phyloP scores from a whole-genome alignment of 108 stramenopile genomes.

The Cyclostephanos invisitatus region DNA sequence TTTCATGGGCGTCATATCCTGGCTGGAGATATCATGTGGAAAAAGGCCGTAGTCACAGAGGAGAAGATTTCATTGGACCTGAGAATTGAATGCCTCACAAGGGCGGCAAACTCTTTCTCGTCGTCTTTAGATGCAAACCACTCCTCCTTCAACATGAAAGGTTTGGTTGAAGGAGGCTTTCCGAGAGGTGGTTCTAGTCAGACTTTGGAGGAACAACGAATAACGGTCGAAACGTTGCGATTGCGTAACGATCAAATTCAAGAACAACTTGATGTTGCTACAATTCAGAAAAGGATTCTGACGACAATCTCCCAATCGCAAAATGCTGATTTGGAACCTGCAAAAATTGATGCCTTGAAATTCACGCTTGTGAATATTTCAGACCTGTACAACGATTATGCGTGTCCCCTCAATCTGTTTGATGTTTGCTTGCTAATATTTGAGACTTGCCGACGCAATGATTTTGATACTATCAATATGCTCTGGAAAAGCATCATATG shows the following conservation, averaged over 20 bases:
- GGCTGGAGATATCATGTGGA: slow-evolving; percentile 67
- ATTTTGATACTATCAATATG: slow-evolving; percentile 49
- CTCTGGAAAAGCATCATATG: slow-evolving; percentile 81
- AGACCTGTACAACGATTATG: slow-evolving; percentile 80
- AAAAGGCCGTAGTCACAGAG: slow-evolving; percentile 43
- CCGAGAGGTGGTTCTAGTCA: neutral
- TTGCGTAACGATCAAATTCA: slow-evolving; percentile 38
- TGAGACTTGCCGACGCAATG: slow-evolving; percentile 59
- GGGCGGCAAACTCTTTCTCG: slow-evolving; percentile 60
- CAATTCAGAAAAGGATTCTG: slow-evolving; percentile 68
- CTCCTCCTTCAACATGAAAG: neutral
- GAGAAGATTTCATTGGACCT: slow-evolving; percentile 53
- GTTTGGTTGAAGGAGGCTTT: slow-evolving; percentile 9
- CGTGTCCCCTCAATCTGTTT: slow-evolving; percentile 62
- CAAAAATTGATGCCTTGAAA: slow-evolving; percentile 51
- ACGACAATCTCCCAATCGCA: slow-evolving; percentile 54
- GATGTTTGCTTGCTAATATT: slow-evolving; percentile 78
- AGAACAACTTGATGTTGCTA: slow-evolving; percentile 73
- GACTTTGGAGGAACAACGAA: slow-evolving; percentile 17
- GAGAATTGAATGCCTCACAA: slow-evolving; percentile 72
- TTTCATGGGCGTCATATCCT: slow-evolving; percentile 64
- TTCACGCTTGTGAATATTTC: slow-evolving; percentile 59
- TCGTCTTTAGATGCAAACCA: slow-evolving; percentile 35
- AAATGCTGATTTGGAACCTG: slow-evolving; percentile 43
- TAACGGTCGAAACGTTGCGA: slow-evolving; percentile 36